phyloP scores from a whole-genome alignment of 2,329 filamentous ascomycete species.

The Aotearoamyces nothofagi region DNA sequence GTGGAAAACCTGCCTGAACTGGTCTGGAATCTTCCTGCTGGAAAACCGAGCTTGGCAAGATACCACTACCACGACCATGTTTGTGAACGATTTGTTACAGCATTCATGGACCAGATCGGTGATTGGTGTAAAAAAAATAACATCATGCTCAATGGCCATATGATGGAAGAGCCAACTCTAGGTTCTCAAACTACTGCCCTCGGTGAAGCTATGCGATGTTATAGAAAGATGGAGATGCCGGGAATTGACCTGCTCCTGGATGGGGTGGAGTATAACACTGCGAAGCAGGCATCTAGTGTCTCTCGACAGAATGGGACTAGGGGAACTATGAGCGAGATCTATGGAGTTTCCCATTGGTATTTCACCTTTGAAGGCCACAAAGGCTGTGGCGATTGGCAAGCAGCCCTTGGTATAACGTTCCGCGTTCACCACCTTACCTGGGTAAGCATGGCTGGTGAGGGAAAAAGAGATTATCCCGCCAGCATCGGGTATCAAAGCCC shows the following conservation, averaged over 20 bases:
- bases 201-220: conserved; percentile 21
- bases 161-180: conserved; percentile 20
- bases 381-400: no score
- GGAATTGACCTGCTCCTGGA: no score
- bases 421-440: no score
- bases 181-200: conserved; percentile 17
- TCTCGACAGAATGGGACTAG: no score
- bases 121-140: conserved; percentile 16
- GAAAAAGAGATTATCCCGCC: conserved; percentile 19
- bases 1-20: conserved; percentile 15
- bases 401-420: no score
- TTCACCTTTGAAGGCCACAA: no score
- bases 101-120: conserved; percentile 18
- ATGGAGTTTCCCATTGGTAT: no score
- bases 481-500: conserved; percentile 20
- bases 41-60: conserved; percentile 13
- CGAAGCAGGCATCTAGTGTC: no score
- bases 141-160: conserved; percentile 17
- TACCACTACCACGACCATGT: conserved; percentile 20
- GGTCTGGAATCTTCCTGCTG: conserved; percentile 17
- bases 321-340: no score
- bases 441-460: conserved; percentile 20
- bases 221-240: conserved; percentile 17
- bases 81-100: conserved; percentile 18
- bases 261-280: no score